Evolutionary conservation across 169 alveolate species (phyloP).

Genomic region (Cryptosporidium canis): DNA sequence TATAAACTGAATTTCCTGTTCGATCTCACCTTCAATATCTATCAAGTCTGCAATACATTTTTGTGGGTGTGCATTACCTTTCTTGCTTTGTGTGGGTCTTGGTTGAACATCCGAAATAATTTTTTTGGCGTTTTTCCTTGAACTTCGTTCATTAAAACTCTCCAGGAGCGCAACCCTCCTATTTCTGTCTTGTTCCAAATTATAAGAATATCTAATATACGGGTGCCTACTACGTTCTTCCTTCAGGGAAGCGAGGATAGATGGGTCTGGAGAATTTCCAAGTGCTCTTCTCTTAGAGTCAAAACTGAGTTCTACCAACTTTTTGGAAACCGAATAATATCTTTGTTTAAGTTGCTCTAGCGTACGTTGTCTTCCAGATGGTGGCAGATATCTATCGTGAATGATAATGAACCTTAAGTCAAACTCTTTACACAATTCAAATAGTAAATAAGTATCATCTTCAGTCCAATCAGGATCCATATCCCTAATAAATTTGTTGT

Average conservation of each 20-base stretch:
- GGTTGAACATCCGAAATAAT: conserved; percentile 31
- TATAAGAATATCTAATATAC: conserved; percentile 81
- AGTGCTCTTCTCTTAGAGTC: conserved; percentile 84
- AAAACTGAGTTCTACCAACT: conserved; percentile 80
- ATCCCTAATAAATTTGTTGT: conserved; percentile 44
- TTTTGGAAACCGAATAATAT: conserved; percentile 84
- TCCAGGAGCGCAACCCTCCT: conserved; percentile 74
- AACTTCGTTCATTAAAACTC: background rate
- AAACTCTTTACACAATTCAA: conserved; percentile 85
- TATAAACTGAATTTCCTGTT: conserved; percentile 3
- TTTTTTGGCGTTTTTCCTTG: conserved; percentile 23
- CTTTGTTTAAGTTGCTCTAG: conserved; percentile 85
- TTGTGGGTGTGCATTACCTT: background rate
- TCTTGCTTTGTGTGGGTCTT: background rate
- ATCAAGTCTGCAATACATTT: conserved; percentile 3
- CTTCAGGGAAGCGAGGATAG: conserved; percentile 77
- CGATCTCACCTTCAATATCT: conserved; percentile 39
- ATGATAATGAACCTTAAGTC: conserved; percentile 84
- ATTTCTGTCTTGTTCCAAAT: conserved; percentile 84
- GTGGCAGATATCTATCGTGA: conserved; percentile 82
- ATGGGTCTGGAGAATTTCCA: conserved; percentile 82
- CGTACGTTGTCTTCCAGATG: conserved; percentile 74
- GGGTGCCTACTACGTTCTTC: conserved; percentile 86
- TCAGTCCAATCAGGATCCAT: conserved; percentile 80
- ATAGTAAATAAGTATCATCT: conserved; percentile 85